Evolutionary conservation across 768 basidiomycete genomes (phyloP), one percentile per base, ranked within the genome.

Genomic region (Auriculariales sp.): DNA sequence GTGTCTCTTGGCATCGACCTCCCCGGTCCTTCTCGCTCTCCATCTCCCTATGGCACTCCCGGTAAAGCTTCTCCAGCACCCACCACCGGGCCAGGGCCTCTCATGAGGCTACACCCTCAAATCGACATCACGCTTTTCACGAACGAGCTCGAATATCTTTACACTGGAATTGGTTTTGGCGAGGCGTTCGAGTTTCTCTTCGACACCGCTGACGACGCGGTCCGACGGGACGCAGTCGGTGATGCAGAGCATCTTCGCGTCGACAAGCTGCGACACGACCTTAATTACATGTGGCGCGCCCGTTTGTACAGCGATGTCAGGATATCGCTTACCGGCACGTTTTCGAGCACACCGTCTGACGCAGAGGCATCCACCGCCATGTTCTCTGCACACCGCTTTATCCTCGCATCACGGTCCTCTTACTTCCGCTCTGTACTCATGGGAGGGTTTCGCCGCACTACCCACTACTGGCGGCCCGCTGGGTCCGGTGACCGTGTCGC

Each of bases 261-360:
- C 33, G 88, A 90, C 63, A 88, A 91, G 66, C 76, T 95, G 9
- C 78, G 89, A 53, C 89, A 90, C 64, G 94, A 97, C 59, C 72
- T 95, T 27, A 86, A 93, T 22, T 95, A 83, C 69, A 94, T 92
- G 90, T 97, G 93, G 94, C 70, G 94, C 28, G 87, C 85, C 11
- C 79, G 91, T 46, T 78, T 98, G 15, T 98, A 92, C 62, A 88
- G 90, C 2, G 94, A 98, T 63, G 78, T 94, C 22, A 78, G 83
- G 48, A 81, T 98, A 49, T 74, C 82, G 0, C 75, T 93, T 53
- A 75, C 78, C 0, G 81, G 81, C 45, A 78, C 73, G 51, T 81
- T 79, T 56, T 79, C 75, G 1, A 76, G 79, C 1, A 52, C 53
- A 46, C 29, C 52, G 7, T 42, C 54, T 25, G 73, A 74, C 49